Conservation (phyloP, 768 basidiomycete species). For the Lyophyllum atratum region DNA sequence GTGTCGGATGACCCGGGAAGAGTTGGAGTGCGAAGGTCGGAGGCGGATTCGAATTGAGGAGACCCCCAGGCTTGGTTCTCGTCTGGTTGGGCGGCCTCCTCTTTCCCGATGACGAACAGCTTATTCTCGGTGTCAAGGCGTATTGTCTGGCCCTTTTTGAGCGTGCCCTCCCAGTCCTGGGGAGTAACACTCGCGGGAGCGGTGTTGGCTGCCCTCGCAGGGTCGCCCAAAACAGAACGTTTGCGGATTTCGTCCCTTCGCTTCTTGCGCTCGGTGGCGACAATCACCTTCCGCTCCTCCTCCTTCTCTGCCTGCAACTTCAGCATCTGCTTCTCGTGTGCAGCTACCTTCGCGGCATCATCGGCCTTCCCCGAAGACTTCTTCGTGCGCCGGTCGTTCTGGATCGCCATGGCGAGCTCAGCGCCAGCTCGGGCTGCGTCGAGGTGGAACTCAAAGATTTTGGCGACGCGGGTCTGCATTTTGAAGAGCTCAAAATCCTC, state of each 20-base stretch:
- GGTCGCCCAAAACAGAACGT: slow-evolving; percentile 18
- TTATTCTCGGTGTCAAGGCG: slow-evolving; percentile 17
- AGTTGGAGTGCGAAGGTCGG: neutral
- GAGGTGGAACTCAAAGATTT: slow-evolving; percentile 54
- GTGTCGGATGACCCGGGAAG: slow-evolving; percentile 2
- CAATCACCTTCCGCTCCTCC: slow-evolving; percentile 45
- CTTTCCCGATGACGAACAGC: slow-evolving; percentile 8
- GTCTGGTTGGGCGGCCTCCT: neutral
- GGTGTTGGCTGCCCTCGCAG: slow-evolving; percentile 7
- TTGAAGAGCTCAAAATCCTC: slow-evolving; percentile 46
- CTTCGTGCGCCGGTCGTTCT: slow-evolving; percentile 35
- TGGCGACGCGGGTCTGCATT: slow-evolving; percentile 43
- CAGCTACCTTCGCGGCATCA: slow-evolving; percentile 31
- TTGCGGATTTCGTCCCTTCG: slow-evolving; percentile 31
- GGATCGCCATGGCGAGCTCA: slow-evolving; percentile 39
- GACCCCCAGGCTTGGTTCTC: slow-evolving; percentile 7
- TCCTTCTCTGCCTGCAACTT: slow-evolving; percentile 48
- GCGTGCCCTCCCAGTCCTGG: slow-evolving; percentile 14
- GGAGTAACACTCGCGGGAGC: slow-evolving; percentile 1
- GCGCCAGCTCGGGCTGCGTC: slow-evolving; percentile 45
- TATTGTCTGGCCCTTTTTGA: slow-evolving; percentile 9
- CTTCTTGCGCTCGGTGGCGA: slow-evolving; percentile 39
- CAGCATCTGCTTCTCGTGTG: slow-evolving; percentile 41
- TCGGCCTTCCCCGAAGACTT: slow-evolving; percentile 29
- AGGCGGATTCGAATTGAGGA: neutral